Evolutionary conservation across 164 flowering plant species (phyloP).

Genomic region (Pachysandra terminalis): DNA sequence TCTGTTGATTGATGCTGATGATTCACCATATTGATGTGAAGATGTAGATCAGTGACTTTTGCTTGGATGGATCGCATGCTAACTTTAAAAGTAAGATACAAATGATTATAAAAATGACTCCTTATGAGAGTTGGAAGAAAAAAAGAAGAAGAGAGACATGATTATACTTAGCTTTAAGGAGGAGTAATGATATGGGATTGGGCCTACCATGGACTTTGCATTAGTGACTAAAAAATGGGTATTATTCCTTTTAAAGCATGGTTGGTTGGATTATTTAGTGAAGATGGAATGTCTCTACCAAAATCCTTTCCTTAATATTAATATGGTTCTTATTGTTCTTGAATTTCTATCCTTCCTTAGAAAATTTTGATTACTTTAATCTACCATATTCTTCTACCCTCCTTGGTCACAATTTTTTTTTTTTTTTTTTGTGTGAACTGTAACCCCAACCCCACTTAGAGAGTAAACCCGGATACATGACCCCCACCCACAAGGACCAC

Average conservation of each 20-base stretch:
- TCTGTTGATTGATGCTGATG: constrained; percentile 55
- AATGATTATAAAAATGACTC: no score
- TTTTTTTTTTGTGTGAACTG: no score
- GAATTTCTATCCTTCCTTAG: background rate
- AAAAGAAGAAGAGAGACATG: no score
- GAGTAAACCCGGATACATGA: no score
- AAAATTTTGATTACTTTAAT: background rate
- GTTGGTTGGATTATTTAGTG: constrained; percentile 42
- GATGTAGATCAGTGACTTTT: constrained; percentile 42
- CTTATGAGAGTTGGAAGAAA: background rate
- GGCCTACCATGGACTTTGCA: constrained; percentile 23
- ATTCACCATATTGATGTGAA: constrained; percentile 70
- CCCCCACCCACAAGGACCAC: no score
- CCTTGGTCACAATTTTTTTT: no score
- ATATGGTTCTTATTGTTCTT: background rate
- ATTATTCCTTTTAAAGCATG: background rate
- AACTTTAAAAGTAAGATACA: constrained; percentile 39
- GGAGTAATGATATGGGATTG: constrained; percentile 49
- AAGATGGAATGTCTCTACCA: constrained; percentile 40
- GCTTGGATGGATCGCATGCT: constrained; percentile 75
- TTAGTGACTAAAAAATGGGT: background rate
- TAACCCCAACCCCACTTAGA: no score
- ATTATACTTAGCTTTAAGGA: constrained; percentile 73
- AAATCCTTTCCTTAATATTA: background rate
- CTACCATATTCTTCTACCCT: background rate